These are phyloP conservation scores for Phaffia australis DNA, from an alignment of 768 basidiomycete genomes.

Conservation along the genomic window DNA sequence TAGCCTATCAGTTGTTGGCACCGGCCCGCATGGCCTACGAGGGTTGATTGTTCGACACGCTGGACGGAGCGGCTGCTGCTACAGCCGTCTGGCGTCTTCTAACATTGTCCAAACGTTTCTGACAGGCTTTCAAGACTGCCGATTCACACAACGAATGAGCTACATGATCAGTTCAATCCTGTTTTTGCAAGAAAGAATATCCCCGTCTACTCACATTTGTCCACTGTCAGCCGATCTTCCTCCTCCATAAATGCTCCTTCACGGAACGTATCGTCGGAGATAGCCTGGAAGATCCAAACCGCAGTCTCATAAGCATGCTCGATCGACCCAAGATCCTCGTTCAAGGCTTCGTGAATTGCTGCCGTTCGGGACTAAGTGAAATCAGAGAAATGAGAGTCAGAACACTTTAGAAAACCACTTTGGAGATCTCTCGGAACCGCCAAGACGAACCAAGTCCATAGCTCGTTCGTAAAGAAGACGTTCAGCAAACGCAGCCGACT, in stretches of 20 bases:
- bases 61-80: not conserved
- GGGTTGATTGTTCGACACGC: too few species aligned
- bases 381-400: not conserved
- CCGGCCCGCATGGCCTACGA: too few species aligned
- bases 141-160: not conserved
- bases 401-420: not conserved
- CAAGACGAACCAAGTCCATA: slow-evolving; percentile 57
- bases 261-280: slow-evolving; percentile 61
- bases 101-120: slow-evolving; percentile 23
- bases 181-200: not conserved
- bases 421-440: slow-evolving; percentile 3
- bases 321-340: slow-evolving; percentile 65
- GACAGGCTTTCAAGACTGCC: slow-evolving; percentile 15
- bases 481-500: slow-evolving; percentile 73
- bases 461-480: slow-evolving; percentile 89
- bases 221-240: slow-evolving; percentile 38
- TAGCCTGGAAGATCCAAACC: slow-evolving; percentile 81
- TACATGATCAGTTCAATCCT: not conserved
- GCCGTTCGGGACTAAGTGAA: slow-evolving; percentile 73
- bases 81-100: slow-evolving; percentile 14
- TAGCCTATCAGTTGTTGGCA: too few species aligned
- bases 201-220: slow-evolving; percentile 36
- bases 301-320: slow-evolving; percentile 92
- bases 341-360: slow-evolving; percentile 77
- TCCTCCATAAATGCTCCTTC: slow-evolving; percentile 35